Base-by-base conservation (phyloP, 1,284 basidiomycete genomes). In the Sparassis latifolia region DNA sequence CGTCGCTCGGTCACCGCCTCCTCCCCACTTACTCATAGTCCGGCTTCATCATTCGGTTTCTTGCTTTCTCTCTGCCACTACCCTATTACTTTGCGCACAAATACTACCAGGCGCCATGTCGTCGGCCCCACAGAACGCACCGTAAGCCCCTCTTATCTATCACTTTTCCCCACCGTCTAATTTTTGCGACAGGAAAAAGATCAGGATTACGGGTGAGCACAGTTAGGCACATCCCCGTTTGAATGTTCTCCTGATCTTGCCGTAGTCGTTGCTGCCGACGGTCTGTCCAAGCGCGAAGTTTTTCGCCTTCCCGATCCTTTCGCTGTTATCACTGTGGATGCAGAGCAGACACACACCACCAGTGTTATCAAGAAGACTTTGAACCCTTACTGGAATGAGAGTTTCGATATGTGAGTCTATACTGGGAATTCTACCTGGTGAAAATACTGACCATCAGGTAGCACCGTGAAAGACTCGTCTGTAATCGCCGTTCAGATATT, bases 401-500 rank as follows among this genome's bases (percentile, higher is more conserved):
- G 84, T 61, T 96, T 96, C 67, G 92, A 96, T 66, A 83, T 96
- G 92, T 92, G 53, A 62, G 83, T 66, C 10, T 40, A 43, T 45
- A 7, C 40, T 9, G 30, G 46, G 54, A 10, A 27, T 33, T 40
- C 10, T 3, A 10, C 31, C 42, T 32, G 29, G 28, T 47, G 20
- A 33, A 7, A 3, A 27, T 33, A 39, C 31, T 28, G 32, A 38
- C 55, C 12, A 52, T 51, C 49, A 28, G 37, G 12, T 55, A 94
- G 92, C 57, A 84, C 79, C 53, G 89, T 97, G 61, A 92, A 89
- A 58, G 90, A 89, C 61, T 88, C 87, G 31, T 97, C 93, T 42
- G 84, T 90, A 61, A 82, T 99, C 55, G 85, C 88, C n/a, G 92
- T 98, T 46, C 95, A 98, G 74, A 89, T 98, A 61, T 98, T 98